phyloP scores from a whole-genome alignment of 345 rosid genomes.

The Boechera retrofracta region DNA sequence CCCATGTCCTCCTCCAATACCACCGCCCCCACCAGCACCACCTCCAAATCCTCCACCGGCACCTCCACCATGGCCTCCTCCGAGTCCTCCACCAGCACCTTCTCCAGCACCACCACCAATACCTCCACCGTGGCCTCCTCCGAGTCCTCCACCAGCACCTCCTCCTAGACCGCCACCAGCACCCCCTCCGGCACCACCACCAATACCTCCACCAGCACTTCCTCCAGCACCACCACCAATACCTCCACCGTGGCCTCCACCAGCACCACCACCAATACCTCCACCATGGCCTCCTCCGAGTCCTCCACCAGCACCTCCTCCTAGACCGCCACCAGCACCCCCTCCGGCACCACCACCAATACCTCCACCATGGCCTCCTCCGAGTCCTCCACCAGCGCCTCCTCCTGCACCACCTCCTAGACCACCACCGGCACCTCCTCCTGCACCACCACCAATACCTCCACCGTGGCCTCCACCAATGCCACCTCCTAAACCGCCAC shows the following conservation, averaged over 20 bases:
- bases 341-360: constrained; percentile 32
- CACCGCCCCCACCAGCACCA: constrained; percentile 31
- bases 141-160: constrained; percentile 14
- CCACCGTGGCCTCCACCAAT: constrained; percentile 20
- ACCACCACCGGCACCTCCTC: constrained; percentile 31
- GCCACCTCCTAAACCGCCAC: constrained; percentile 40
- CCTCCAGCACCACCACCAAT: not conserved
- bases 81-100: constrained; percentile 31
- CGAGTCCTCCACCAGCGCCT: constrained; percentile 16
- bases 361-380: constrained; percentile 35
- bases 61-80: constrained; percentile 39
- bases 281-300: constrained; percentile 24
- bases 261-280: constrained; percentile 11
- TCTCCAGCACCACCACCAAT: constrained; percentile 31
- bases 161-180: constrained; percentile 36
- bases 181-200: constrained; percentile 28
- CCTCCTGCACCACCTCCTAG: constrained; percentile 26
- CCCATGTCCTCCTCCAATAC: constrained; percentile 31
- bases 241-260: constrained; percentile 35
- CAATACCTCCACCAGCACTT: not conserved
- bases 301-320: constrained; percentile 28
- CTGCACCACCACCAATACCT: constrained; percentile 14
- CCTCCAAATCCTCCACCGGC: constrained; percentile 10
- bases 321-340: constrained; percentile 24
- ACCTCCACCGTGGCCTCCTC: constrained; percentile 34